Conservation (phyloP, 116 monocot genomes). For the Posidonia oceanica region DNA sequence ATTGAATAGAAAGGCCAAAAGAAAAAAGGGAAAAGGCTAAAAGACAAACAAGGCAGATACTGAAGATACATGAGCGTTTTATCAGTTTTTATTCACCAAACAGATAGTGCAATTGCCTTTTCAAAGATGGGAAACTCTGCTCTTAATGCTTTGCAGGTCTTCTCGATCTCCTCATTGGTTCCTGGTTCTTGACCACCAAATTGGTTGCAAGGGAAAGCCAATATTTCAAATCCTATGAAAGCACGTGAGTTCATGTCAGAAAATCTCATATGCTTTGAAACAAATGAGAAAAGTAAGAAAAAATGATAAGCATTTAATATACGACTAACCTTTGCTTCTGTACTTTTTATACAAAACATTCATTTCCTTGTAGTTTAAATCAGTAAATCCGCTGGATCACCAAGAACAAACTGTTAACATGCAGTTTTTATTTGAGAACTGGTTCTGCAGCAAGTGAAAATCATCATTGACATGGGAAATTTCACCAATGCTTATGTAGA, state of each 20-base stretch:
- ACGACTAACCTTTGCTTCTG: conserved; percentile 30
- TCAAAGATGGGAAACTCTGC: conserved; percentile 76
- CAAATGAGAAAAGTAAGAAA: neutral
- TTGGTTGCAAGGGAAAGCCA: conserved; percentile 38
- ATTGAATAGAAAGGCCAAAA: too few relatives aligned
- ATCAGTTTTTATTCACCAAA: neutral
- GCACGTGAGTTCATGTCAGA: neutral
- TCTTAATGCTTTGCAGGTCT: conserved; percentile 46
- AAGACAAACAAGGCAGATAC: too few relatives aligned
- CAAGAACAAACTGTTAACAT: neutral
- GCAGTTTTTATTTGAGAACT: too few relatives aligned
- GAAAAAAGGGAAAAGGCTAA: too few relatives aligned
- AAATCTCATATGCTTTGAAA: neutral
- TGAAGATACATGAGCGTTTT: too few relatives aligned
- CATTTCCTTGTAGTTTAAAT: conserved; percentile 59
- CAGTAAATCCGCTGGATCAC: conserved; percentile 35
- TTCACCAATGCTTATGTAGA: too few relatives aligned
- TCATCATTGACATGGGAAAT: too few relatives aligned
- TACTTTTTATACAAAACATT: conserved; percentile 52
- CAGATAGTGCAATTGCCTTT: conserved; percentile 25
- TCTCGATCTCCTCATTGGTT: conserved; percentile 53
- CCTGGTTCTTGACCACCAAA: conserved; percentile 70
- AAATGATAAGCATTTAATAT: neutral
- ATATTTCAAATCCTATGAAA: conserved; percentile 50
- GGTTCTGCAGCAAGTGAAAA: too few relatives aligned